A percentile compares a stretch with the other conserved stretches of the same genome.
phyloP scores from a whole-genome alignment of 2,329 filamentous ascomycete genomes.

The Thelonectria olida region DNA sequence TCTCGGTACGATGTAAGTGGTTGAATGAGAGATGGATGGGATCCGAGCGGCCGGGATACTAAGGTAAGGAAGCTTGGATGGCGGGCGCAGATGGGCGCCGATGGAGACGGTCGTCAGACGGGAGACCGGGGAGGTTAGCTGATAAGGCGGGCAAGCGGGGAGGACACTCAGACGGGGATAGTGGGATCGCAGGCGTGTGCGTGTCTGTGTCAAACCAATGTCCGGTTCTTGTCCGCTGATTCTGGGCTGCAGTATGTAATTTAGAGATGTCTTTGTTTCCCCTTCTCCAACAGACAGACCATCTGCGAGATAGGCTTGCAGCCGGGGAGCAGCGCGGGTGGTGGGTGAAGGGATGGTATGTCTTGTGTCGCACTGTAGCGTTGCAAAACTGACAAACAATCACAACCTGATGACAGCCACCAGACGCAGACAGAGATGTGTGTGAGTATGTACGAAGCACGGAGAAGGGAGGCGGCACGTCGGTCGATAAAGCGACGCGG shows the following conservation, averaged over 20 bases:
- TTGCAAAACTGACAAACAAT: not conserved
- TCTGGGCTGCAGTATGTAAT: slow-evolving; percentile 15
- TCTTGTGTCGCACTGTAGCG: slow-evolving; percentile 1
- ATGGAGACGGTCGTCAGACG: slow-evolving; percentile 37
- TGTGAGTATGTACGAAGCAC: too few species aligned
- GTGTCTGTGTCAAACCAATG: slow-evolving; percentile 14
- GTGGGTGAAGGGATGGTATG: not conserved
- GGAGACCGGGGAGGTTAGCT: slow-evolving; percentile 38
- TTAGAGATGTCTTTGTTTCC: slow-evolving; percentile 1
- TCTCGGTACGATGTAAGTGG: slow-evolving; percentile 39
- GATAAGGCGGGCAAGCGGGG: slow-evolving; percentile 42
- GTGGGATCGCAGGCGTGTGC: slow-evolving; percentile 10
- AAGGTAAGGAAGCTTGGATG: slow-evolving; percentile 38
- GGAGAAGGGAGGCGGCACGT: slow-evolving; percentile 8
- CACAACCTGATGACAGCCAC: slow-evolving; percentile 9
- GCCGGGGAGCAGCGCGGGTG: not conserved
- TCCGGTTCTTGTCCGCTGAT: slow-evolving; percentile 10
- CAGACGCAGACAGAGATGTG: slow-evolving; percentile 7
- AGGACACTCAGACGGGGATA: slow-evolving; percentile 35
- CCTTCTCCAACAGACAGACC: not conserved
- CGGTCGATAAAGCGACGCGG: slow-evolving; percentile 31
- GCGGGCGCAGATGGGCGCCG: slow-evolving; percentile 43
- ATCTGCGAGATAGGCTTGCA: not conserved
- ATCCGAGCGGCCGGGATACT: slow-evolving; percentile 41
- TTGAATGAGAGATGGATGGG: slow-evolving; percentile 34